A percentile compares a stretch with the other conserved stretches of the same genome.
Conservation (phyloP, 2,329 filamentous ascomycete species). For the Ophiostoma novo-ulmi region DNA sequence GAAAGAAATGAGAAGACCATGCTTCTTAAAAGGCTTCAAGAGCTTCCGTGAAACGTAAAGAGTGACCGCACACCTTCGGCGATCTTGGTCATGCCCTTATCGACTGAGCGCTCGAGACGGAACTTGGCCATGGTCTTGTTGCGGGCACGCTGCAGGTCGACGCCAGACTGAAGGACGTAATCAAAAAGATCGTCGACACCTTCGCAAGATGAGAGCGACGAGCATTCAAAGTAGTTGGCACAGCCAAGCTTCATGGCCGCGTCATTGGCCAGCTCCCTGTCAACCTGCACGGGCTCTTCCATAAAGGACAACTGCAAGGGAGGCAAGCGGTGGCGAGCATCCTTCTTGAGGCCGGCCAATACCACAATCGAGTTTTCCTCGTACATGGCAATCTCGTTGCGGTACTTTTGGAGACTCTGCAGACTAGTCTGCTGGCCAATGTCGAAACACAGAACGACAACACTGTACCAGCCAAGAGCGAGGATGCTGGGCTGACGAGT, state of each 20-base stretch:
- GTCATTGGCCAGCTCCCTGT: conserved; percentile 18
- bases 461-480: conserved; percentile 27
- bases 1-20: neutral
- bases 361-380: conserved; percentile 27
- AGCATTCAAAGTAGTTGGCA: conserved; percentile 29
- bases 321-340: conserved; percentile 26
- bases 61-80: conserved; percentile 25
- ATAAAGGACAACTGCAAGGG: conserved; percentile 27
- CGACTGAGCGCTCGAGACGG: conserved; percentile 25
- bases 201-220: conserved; percentile 26
- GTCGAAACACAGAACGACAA: conserved; percentile 28
- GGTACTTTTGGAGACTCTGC: conserved; percentile 25
- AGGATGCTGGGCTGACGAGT: conserved; percentile 24
- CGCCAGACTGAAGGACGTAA: conserved; percentile 24
- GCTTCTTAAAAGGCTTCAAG: neutral
- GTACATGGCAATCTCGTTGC: conserved; percentile 27
- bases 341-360: conserved; percentile 29
- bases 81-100: conserved; percentile 27
- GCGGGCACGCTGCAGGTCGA: conserved; percentile 23
- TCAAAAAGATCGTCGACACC: conserved; percentile 27
- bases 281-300: conserved; percentile 26
- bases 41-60: conserved; percentile 19
- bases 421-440: conserved; percentile 24
- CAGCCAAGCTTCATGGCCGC: conserved; percentile 22
- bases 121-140: conserved; percentile 26